Evolutionary conservation across 1,284 basidiomycete genomes (phyloP), one percentile per base, ranked within the genome.

Genomic region (Cystobasidium sp.): DNA sequence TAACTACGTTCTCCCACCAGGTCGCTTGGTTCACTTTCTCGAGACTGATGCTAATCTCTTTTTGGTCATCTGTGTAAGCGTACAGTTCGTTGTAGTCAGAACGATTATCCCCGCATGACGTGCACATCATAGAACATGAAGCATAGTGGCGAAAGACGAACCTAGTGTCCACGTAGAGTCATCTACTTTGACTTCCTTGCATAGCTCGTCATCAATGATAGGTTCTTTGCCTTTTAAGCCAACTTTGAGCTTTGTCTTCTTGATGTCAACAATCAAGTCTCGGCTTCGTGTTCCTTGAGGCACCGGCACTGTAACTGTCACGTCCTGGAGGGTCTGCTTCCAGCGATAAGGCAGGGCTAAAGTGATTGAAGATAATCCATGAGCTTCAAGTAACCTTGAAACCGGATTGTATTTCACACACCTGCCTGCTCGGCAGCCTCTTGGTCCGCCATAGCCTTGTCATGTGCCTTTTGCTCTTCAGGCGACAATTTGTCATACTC

Each of bases 1-100:
- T 91, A 75, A 99, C 85, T 76, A 99, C 91, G 81, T 98, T 94
- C 81, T 94, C 92, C 97, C 97, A 99, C 97, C 97, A 99, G 72
- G 92, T 88, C 83, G 90, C 88, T 78, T 90, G 84, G 83, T 94
- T 93, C 70, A 91, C 79, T 82, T 97, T 97, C 82, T 97, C 94
- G 47, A 97, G 86, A 80, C 94, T 91, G 70, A 96, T 86, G 43
- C 88, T 84, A 63, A 96, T 84, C 10, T 84, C 83, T 76, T 89
- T 85, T 76, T 89, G 88, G 81, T 96, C 94, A 85, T 94, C 93
- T 95, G 78, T 31, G 49, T 8, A 20, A 52, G 72, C 22, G 1
- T 14, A 46, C 1, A 55, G 31, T 4, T 31, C 53, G 3, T 18
- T 20, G 47, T 46, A 16, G 9, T 44, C 46, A 20, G 47, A 51